Evolutionary conservation across 257 asterid genomes (phyloP).

Genomic region (Paraleonurus japonicus): DNA sequence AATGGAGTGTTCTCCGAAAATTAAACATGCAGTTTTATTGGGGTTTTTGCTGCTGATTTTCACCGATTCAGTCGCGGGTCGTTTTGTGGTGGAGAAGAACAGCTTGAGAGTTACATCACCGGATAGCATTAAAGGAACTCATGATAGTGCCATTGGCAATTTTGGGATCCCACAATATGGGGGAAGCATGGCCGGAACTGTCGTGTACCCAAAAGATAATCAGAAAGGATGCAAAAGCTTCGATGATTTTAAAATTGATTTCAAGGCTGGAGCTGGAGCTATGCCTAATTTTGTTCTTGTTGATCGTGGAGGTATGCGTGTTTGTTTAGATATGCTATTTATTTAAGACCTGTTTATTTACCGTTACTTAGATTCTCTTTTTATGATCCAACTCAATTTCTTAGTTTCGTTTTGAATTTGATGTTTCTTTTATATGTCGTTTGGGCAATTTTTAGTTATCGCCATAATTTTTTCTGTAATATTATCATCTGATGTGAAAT

Average conservation of each 20-base stretch:
- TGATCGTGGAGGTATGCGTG: constrained; percentile 85
- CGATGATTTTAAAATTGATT: constrained; percentile 60
- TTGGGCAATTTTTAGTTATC: background rate
- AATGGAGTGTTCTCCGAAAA: constrained; percentile 48
- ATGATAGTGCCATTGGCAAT: constrained; percentile 87
- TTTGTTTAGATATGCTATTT: background rate
- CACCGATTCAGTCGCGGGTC: constrained; percentile 48
- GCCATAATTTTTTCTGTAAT: background rate
- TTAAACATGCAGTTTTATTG: constrained; percentile 42
- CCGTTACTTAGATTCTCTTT: constrained; percentile 3
- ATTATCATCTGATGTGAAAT: background rate
- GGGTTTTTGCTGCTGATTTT: constrained; percentile 45
- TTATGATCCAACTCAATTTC: background rate
- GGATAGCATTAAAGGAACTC: constrained; percentile 69
- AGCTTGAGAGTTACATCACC: constrained; percentile 88
- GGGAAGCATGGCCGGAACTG: constrained; percentile 93
- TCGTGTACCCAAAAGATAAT: constrained; percentile 65
- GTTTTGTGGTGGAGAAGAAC: constrained; percentile 94
- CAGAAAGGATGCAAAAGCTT: constrained; percentile 71
- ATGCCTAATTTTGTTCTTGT: constrained; percentile 79
- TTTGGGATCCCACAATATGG: constrained; percentile 96
- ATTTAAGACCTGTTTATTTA: background rate
- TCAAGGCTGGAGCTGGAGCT: constrained; percentile 76
- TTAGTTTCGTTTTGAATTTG: constrained; percentile 9
- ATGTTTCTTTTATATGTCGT: background rate